phyloP scores from a whole-genome alignment of 2,329 filamentous ascomycete genomes.

The Hortaea werneckii region DNA sequence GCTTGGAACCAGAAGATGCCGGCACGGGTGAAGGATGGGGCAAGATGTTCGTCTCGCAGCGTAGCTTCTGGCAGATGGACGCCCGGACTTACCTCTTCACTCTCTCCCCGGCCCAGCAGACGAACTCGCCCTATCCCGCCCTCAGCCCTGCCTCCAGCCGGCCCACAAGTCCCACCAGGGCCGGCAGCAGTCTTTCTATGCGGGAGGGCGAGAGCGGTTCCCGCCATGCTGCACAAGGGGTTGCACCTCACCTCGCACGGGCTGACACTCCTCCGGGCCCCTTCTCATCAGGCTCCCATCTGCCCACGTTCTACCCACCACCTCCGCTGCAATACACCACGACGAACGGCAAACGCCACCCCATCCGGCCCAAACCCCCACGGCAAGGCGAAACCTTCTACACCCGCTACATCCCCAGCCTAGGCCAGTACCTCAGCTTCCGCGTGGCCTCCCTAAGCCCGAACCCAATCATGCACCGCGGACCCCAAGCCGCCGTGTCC shows the following conservation, averaged over 20 bases:
- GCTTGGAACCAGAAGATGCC: slow-evolving; percentile 46
- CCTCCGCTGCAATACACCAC: slow-evolving; percentile 70
- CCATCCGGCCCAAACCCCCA: slow-evolving; percentile 76
- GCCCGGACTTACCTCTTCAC: slow-evolving; percentile 81
- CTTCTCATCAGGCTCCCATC: slow-evolving; percentile 71
- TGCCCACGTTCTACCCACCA: slow-evolving; percentile 86
- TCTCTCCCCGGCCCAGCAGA: slow-evolving; percentile 47
- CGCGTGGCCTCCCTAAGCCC: slow-evolving; percentile 65
- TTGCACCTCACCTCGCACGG: slow-evolving; percentile 13
- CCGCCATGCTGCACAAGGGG: slow-evolving; percentile 5
- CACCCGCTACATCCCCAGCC: slow-evolving; percentile 70
- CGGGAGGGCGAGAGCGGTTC: not conserved
- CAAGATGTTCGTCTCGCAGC: slow-evolving; percentile 70
- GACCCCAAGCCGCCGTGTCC: slow-evolving; percentile 37
- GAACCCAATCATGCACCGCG: slow-evolving; percentile 53
- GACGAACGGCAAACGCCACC: slow-evolving; percentile 72
- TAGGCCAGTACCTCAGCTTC: slow-evolving; percentile 79
- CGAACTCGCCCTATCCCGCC: slow-evolving; percentile 37
- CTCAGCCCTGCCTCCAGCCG: slow-evolving; percentile 43
- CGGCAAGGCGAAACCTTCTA: slow-evolving; percentile 89
- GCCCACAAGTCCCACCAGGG: slow-evolving; percentile 37
- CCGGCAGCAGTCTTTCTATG: slow-evolving; percentile 7
- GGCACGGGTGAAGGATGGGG: slow-evolving; percentile 58
- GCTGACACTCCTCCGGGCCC: slow-evolving; percentile 43
- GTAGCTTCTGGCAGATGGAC: slow-evolving; percentile 87